Base-by-base conservation (phyloP, 192 early-diverging fungal species). In the Podila clonocystis region DNA sequence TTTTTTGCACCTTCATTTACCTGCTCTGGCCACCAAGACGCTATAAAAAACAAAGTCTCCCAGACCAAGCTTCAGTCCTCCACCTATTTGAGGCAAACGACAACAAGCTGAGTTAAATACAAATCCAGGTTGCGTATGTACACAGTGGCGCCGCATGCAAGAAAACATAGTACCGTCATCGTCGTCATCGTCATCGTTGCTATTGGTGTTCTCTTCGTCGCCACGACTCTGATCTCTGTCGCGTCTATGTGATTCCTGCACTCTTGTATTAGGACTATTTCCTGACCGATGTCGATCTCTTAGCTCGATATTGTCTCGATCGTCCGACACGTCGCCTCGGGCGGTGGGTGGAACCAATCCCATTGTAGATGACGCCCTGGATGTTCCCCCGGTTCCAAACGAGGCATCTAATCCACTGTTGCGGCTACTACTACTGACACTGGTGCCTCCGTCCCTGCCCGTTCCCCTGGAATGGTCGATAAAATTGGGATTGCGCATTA, bases 21-120 rank as follows among this genome's bases (percentile, higher is more conserved):
- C 90, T 83, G 94, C 94, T 65, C 91, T 82, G 9, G 91, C 90
- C 34, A 94, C 87, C 63, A 96, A 73, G 9, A 96, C 94, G 71
- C 90, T 92, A 65, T 96, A 96, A 73, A 96, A 96, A 8, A 96
- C 95, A 88, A 96, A 96, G 71, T 96, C 95, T 29, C 95, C 95
- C 34, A 96, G 70, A 11, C 95, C 95, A n/a, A 96, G 73, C 72
- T 96, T 96, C 49, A 96, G 67, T 38, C 95, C 95, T 26, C 87
- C 86, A 59, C 88, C 67, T 72, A 91, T 87, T 24, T 19, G 34
- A 58, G 50, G 22, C 31, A n/a, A 50, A 36, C 34, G 34, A 36
- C 9, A 0, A 50, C 45, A 61, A 22, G 41, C 4, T 45, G 15
- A 45, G 66, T 15, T 33, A 19, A 31, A 36, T 26, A 20, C 12